Evolutionary conservation across 306 rosid genomes (phyloP).

Genomic region (Quercus robur): DNA sequence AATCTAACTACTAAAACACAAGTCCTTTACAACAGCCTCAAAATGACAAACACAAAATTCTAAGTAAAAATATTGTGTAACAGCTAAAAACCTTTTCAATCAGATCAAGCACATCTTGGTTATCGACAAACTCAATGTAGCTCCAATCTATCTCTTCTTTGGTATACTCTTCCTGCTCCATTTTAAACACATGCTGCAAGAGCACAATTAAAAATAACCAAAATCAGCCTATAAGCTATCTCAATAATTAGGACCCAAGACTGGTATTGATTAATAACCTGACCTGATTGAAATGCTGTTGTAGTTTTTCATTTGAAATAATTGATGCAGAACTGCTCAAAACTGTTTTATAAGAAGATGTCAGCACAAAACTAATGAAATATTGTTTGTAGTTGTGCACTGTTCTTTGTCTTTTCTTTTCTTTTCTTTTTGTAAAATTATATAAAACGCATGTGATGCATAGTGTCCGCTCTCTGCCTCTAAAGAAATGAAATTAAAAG

Average conservation of each 20-base stretch:
- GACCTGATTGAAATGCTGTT: slow-evolving; percentile 99
- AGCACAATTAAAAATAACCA: slow-evolving; percentile 12
- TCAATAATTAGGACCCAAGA: slow-evolving; percentile 7
- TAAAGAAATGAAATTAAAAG: too few relatives aligned
- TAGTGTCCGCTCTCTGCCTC: too few relatives aligned
- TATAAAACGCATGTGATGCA: too few relatives aligned
- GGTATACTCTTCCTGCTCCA: slow-evolving; percentile 99
- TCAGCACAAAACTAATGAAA: not conserved
- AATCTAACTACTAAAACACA: too few relatives aligned
- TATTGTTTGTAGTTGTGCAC: not conserved
- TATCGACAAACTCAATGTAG: slow-evolving; percentile 96
- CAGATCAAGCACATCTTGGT: slow-evolving; percentile 95
- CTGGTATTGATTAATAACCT: not conserved
- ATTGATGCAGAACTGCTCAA: slow-evolving; percentile 99
- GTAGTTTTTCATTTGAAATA: slow-evolving; percentile 94
- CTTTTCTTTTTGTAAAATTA: not conserved
- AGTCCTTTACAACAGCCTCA: too few relatives aligned
- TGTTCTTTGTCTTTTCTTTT: not conserved
- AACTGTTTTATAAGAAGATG: slow-evolving; percentile 36
- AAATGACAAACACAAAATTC: too few relatives aligned
- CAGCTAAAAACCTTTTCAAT: slow-evolving; percentile 76
- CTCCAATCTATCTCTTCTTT: slow-evolving; percentile 95
- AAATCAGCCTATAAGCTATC: slow-evolving; percentile 10
- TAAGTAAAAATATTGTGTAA: not conserved
- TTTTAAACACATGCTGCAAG: slow-evolving; percentile 93